Evolutionary conservation across 2,329 filamentous ascomycete genomes (phyloP).

Genomic region (Sporothrix phasma): DNA sequence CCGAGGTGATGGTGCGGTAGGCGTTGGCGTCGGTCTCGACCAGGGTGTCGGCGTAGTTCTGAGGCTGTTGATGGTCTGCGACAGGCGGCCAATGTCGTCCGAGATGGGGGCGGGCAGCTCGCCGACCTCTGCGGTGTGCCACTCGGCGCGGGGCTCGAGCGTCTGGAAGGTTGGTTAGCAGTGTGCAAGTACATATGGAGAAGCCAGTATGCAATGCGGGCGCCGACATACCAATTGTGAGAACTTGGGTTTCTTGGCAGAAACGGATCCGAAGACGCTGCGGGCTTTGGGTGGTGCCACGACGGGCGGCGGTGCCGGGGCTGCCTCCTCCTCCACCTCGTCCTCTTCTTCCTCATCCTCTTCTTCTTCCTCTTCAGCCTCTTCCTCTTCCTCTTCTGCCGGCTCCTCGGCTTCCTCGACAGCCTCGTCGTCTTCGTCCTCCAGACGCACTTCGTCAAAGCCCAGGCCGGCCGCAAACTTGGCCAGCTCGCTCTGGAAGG

Average conservation of each 20-base stretch:
- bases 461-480: constrained; percentile 42
- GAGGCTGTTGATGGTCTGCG: constrained; percentile 38
- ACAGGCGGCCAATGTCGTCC: constrained; percentile 37
- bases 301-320: constrained; percentile 20
- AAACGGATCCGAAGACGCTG: constrained; percentile 10
- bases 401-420: constrained; percentile 30
- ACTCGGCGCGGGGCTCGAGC: constrained; percentile 49
- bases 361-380: constrained; percentile 25
- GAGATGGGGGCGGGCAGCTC: constrained; percentile 34
- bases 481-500: constrained; percentile 39
- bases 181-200: background rate
- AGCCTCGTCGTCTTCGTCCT: constrained; percentile 30
- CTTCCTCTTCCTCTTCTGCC: constrained; percentile 27
- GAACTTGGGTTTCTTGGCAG: constrained; percentile 20
- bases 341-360: constrained; percentile 26
- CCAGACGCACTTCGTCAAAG: constrained; percentile 34
- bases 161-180: constrained; percentile 28
- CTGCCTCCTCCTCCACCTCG: constrained; percentile 25
- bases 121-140: constrained; percentile 39
- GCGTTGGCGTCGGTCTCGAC: constrained; percentile 67
- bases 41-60: constrained; percentile 61
- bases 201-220: too few species aligned
- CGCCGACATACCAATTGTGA: constrained; percentile 33
- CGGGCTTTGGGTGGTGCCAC: constrained; percentile 18
- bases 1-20: constrained; percentile 64